A percentile compares a stretch with the other conserved stretches of the same genome.
Evolutionary conservation across 306 rosid species (phyloP).

Genomic region (Lathyrus oleraceus): DNA sequence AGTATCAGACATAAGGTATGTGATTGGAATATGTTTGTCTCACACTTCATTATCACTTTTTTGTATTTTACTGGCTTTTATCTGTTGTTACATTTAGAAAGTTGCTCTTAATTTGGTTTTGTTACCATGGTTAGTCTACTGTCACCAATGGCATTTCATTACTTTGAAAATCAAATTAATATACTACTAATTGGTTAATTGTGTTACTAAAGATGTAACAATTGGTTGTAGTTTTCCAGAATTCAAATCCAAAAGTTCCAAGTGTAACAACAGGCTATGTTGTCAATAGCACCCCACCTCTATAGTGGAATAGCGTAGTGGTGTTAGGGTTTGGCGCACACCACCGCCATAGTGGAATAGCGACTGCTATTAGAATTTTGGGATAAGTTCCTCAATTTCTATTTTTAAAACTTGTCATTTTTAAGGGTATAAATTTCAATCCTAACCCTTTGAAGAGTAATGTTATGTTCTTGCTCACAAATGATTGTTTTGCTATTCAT

Average conservation of each 20-base stretch:
- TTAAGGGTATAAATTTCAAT: too few species aligned
- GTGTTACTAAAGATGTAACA: constrained; percentile 3
- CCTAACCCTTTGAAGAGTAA: too few species aligned
- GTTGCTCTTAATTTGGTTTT: constrained; percentile 5
- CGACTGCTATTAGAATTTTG: too few species aligned
- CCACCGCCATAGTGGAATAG: too few species aligned
- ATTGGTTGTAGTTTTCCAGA: constrained; percentile 4
- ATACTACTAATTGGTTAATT: constrained; percentile 8
- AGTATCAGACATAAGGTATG: constrained; percentile 89
- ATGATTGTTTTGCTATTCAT: too few species aligned
- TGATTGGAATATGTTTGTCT: constrained; percentile 21
- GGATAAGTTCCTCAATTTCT: too few species aligned
- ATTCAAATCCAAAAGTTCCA: not conserved
- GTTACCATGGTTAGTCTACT: constrained; percentile 23
- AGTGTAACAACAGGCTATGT: not conserved
- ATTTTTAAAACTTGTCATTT: too few species aligned
- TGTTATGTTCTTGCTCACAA: too few species aligned
- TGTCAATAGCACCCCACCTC: too few species aligned
- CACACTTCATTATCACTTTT: constrained; percentile 5
- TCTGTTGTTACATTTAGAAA: constrained; percentile 26
- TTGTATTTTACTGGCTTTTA: constrained; percentile 10
- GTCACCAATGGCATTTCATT: constrained; percentile 7
- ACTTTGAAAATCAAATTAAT: not conserved
- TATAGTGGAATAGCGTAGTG: too few species aligned
- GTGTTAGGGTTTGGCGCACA: too few species aligned